Percentiles rank a stretch among this genome's conserved stretches.
Conservation (phyloP, 177 flowering plant species). For the Vitis hybrid region DNA sequence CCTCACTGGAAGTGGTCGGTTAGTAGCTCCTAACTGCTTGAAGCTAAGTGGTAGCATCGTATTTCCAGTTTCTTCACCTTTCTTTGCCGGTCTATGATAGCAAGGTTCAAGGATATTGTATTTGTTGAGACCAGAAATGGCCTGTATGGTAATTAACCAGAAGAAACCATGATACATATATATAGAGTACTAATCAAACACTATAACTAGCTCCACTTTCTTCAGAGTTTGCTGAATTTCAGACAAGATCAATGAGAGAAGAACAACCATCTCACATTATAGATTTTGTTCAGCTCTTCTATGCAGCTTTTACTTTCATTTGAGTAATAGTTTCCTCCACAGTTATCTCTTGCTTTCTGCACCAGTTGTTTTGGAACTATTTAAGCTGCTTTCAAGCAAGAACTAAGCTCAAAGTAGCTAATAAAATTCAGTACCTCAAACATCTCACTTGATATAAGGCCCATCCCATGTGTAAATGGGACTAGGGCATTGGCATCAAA, state of each 20-base stretch:
- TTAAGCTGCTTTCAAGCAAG: not conserved
- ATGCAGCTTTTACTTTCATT: not conserved
- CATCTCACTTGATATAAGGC: slow-evolving; percentile 47
- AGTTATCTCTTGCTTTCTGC: slow-evolving; percentile 17
- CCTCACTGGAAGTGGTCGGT: slow-evolving; percentile 26
- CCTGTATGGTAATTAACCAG: slow-evolving; percentile 6
- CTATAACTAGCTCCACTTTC: no score
- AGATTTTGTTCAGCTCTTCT: slow-evolving; percentile 1
- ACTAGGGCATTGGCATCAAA: slow-evolving; percentile 48
- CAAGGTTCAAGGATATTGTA: slow-evolving; percentile 37
- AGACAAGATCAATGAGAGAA: no score
- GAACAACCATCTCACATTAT: slow-evolving; percentile 8
- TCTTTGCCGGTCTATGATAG: slow-evolving; percentile 10
- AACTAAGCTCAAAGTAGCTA: not conserved
- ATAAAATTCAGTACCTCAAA: slow-evolving; percentile 30
- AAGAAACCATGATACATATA: not conserved
- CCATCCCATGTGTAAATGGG: slow-evolving; percentile 57
- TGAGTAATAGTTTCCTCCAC: slow-evolving; percentile 21
- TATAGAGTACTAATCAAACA: no score
- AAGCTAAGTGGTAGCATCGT: slow-evolving; percentile 22
- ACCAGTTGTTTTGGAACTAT: slow-evolving; percentile 1
- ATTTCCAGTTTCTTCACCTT: not conserved
- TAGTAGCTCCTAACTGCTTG: slow-evolving; percentile 23
- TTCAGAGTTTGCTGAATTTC: no score
- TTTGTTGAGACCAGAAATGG: slow-evolving; percentile 16